A percentile compares a stretch with the other conserved stretches of the same genome.
phyloP scores from a whole-genome alignment of 2,329 filamentous ascomycete genomes.

The Nigrograna mackinnonii region DNA sequence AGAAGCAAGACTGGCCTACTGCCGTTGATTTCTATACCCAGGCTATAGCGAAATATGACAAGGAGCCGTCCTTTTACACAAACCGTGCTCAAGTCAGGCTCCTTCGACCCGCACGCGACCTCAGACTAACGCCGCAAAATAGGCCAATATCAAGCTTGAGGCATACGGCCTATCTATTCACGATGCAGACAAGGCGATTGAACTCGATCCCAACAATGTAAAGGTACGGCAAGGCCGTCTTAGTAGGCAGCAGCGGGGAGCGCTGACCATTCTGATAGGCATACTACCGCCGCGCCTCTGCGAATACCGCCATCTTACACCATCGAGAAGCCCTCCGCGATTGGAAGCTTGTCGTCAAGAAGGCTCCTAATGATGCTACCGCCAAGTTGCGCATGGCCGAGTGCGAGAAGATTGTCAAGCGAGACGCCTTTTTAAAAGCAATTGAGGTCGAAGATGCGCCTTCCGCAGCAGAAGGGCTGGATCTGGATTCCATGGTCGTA shows the following conservation, averaged over 20 bases:
- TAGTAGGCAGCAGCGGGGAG: no score
- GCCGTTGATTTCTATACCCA: constrained; percentile 85
- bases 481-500: constrained; percentile 77
- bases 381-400: constrained; percentile 89
- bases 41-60: constrained; percentile 81
- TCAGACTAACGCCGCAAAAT: constrained; percentile 17
- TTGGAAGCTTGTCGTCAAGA: constrained; percentile 87
- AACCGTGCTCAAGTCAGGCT: constrained; percentile 86
- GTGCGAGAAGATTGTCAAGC: constrained; percentile 92
- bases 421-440: constrained; percentile 89
- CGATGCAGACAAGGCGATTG: constrained; percentile 89
- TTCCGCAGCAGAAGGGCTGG: constrained; percentile 84
- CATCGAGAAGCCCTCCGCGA: constrained; percentile 88
- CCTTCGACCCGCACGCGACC: constrained; percentile 21
- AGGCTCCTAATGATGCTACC: constrained; percentile 86
- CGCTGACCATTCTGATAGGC: no score
- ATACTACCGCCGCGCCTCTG: constrained; percentile 90
- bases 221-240: constrained; percentile 62
- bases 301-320: constrained; percentile 86
- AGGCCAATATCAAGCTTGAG: constrained; percentile 96
- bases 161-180: constrained; percentile 90
- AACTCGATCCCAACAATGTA: constrained; percentile 83
- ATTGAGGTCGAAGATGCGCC: constrained; percentile 93
- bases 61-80: constrained; percentile 87
- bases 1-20: constrained; percentile 79